A percentile compares a stretch with the other conserved stretches of the same genome.
Conservation (phyloP, 805 yeast species). For the Crinitomyces ghanaensis region DNA sequence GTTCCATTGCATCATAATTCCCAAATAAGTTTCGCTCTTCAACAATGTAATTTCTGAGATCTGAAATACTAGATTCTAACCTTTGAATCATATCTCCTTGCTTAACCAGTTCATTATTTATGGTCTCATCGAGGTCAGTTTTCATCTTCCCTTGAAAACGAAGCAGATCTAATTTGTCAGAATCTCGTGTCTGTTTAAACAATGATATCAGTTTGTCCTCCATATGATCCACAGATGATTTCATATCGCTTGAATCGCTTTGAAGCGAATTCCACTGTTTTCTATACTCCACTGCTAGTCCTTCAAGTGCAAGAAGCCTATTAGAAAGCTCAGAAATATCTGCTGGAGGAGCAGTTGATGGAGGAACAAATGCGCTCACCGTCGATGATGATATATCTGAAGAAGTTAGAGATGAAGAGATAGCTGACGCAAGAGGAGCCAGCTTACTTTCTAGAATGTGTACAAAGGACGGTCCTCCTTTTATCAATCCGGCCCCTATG, state of each 20-base stretch:
- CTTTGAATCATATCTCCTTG: neutral
- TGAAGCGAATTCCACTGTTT: conserved; percentile 1
- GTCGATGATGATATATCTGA: too few species aligned
- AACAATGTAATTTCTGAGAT: neutral
- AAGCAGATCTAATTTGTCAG: conserved; percentile 3
- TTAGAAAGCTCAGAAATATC: conserved; percentile 8
- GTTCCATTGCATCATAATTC: neutral
- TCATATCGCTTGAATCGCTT: neutral
- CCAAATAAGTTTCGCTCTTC: conserved; percentile 1
- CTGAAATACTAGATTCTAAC: too few species aligned
- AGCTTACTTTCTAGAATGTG: too few species aligned
- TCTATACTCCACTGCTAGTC: conserved; percentile 7
- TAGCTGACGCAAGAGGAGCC: too few species aligned
- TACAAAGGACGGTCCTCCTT: too few species aligned
- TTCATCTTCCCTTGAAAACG: neutral
- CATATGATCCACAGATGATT: neutral
- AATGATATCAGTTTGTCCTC: conserved; percentile 4
- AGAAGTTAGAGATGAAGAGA: too few species aligned
- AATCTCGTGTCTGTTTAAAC: too few species aligned
- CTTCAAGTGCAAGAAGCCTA: conserved; percentile 13
- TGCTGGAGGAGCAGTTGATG: conserved; percentile 9
- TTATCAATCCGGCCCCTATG: too few species aligned
- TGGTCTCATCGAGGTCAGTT: neutral
- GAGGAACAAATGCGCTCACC: too few species aligned
- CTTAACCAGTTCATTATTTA: neutral